These are phyloP conservation scores for Aspergillus unguis DNA, from an alignment of 2,329 filamentous ascomycete genomes.

Conservation along the genomic window DNA sequence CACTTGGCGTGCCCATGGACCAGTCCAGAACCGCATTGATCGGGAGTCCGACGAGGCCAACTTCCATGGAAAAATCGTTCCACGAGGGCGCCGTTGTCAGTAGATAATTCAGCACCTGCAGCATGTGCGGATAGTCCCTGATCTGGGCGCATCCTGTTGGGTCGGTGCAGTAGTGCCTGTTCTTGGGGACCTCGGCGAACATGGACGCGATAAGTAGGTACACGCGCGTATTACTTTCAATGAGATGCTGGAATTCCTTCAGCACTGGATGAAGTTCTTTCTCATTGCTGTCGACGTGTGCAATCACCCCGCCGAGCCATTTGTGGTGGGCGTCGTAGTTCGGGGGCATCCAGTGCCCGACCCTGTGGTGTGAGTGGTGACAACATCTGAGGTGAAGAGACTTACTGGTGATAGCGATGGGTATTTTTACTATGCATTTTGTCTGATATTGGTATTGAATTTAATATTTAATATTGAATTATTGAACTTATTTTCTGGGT, in stretches of 20 bases:
- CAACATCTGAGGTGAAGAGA: too few species aligned
- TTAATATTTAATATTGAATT: too few species aligned
- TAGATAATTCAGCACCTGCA: slow-evolving; percentile 61
- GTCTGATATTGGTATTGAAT: too few species aligned
- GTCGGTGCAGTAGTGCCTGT: slow-evolving; percentile 59
- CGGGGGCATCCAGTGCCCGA: slow-evolving; percentile 61
- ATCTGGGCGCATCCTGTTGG: slow-evolving; percentile 62
- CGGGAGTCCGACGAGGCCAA: slow-evolving; percentile 53
- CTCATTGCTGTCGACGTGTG: slow-evolving; percentile 51
- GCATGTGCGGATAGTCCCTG: slow-evolving; percentile 64
- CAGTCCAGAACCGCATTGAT: slow-evolving; percentile 59
- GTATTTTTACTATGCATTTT: not conserved
- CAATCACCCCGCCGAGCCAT: slow-evolving; percentile 59
- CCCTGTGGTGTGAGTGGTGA: slow-evolving; percentile 30
- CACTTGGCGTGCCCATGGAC: slow-evolving; percentile 56
- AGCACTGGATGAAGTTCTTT: slow-evolving; percentile 58
- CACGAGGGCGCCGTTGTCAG: slow-evolving; percentile 31
- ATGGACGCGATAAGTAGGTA: slow-evolving; percentile 66
- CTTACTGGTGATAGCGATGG: slow-evolving; percentile 1
- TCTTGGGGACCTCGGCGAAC: slow-evolving; percentile 64
- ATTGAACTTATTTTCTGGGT: not conserved
- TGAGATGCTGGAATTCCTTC: slow-evolving; percentile 62
- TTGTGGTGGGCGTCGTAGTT: slow-evolving; percentile 61
- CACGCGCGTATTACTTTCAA: slow-evolving; percentile 61
- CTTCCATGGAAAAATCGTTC: slow-evolving; percentile 29